Conservation (phyloP, 1,139 yeast species). For the Yamadazyma pseudoaaseri region DNA sequence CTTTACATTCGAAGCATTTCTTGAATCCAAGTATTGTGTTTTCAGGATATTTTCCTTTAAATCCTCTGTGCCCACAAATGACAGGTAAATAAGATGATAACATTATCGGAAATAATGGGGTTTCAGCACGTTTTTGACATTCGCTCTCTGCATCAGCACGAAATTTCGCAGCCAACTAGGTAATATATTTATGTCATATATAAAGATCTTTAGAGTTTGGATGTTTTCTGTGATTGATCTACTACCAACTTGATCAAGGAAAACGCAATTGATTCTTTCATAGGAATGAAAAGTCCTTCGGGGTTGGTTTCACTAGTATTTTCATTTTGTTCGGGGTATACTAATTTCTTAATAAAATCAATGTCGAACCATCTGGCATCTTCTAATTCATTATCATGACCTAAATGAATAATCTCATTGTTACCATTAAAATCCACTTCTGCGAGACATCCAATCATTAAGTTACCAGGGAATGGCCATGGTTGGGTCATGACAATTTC, state of each 20-base stretch:
- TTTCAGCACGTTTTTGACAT: too few relatives aligned
- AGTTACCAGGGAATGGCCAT: conserved; percentile 93
- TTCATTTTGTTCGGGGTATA: conserved; percentile 29
- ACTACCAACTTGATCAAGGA: conserved; percentile 43
- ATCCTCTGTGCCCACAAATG: conserved; percentile 49
- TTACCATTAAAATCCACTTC: conserved; percentile 61
- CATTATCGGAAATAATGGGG: too few relatives aligned
- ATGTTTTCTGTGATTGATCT: conserved; percentile 30
- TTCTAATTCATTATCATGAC: conserved; percentile 79
- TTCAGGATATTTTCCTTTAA: conserved; percentile 68
- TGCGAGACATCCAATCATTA: conserved; percentile 92
- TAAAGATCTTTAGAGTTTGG: conserved; percentile 13
- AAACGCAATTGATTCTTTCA: conserved; percentile 41
- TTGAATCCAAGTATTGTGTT: conserved; percentile 74
- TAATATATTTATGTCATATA: not conserved
- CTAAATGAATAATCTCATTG: conserved; percentile 63
- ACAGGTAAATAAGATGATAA: conserved; percentile 20
- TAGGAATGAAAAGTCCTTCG: conserved; percentile 42
- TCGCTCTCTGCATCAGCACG: not conserved
- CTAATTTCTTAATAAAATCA: conserved; percentile 46
- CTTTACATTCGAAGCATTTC: conserved; percentile 69
- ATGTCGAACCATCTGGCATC: conserved; percentile 85
- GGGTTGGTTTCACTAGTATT: conserved; percentile 30
- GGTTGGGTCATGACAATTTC: conserved; percentile 75
- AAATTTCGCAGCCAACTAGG: not conserved